phyloP scores from a whole-genome alignment of 2,329 filamentous ascomycete genomes.

The Endothia cerciana region DNA sequence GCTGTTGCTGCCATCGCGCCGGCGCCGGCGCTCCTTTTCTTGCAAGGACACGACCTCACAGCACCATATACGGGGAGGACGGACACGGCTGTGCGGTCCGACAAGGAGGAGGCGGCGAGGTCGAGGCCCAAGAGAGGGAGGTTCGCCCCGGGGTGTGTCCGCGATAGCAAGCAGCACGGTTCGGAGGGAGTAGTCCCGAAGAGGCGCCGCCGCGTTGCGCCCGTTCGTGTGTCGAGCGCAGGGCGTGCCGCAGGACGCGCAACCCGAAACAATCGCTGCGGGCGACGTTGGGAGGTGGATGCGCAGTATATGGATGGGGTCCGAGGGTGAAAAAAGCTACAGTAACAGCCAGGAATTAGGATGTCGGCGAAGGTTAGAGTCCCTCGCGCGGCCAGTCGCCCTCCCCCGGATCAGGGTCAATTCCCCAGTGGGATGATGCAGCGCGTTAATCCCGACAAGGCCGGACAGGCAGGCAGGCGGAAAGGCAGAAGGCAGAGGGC shows the following conservation, averaged over 20 bases:
- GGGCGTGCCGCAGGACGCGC: neutral
- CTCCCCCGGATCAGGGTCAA: neutral
- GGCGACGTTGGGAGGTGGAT: no score
- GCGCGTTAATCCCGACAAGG: neutral
- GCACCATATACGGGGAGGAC: neutral
- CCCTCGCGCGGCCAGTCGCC: neutral
- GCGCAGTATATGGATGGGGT: no score
- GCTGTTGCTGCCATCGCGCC: constrained; percentile 29
- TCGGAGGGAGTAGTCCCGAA: neutral
- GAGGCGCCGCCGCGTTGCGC: neutral
- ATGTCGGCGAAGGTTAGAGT: no score
- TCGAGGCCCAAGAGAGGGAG: neutral
- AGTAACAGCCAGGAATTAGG: no score
- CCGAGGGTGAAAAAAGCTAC: no score
- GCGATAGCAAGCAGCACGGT: neutral
- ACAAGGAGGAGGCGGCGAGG: neutral
- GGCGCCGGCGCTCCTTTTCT: constrained; percentile 2
- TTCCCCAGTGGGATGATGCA: neutral
- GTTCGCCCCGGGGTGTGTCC: neutral
- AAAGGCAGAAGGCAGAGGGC: constrained; percentile 23
- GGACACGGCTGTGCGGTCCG: neutral
- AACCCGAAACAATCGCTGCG: neutral
- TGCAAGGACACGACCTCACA: constrained; percentile 2
- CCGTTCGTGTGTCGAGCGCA: neutral
- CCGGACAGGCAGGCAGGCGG: neutral